Base-by-base conservation (phyloP, 305 asterid genomes). In the Fraxinus baroniana region DNA sequence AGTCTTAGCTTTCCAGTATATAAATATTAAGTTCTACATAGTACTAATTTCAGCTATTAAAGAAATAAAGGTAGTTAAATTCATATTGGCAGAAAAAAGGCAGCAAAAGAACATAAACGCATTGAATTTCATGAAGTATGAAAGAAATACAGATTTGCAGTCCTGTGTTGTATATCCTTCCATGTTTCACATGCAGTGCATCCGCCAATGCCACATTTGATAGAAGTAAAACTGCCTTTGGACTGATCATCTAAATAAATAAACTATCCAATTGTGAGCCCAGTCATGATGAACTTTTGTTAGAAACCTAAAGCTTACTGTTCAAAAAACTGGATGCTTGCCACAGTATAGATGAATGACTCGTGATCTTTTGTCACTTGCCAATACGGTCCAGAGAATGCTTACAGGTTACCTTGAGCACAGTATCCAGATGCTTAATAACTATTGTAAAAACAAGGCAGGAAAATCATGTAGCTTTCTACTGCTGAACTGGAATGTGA, bases 11-110 rank as follows among this genome's bases (percentile, higher is more conserved):
- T 44, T 79, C 32, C 36, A 79, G 75, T 49, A 55, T 22, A 78
- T 12, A 78, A 83, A 22, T 4, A 60, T 18, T 37, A 76, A 52
- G 39, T 33, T 79, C 86, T 87, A 83, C 55, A 33, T 0, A 5
- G 41, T 6, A 55, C 66, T 55, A 57, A 57, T 57, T 28, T 70
- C 75, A 28, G 37, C 22, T 30, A 70, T 5, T 30, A 39, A 28
- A 13, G 9, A 30, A 70, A 70, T 32, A 72, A 72, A 33, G 76
- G 5, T 33, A 72, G 26, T 33, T 66, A 17, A 33, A 72, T 33
- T 7, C 46, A 32, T n/a, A 72, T 18, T 72, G 3, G 26, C 22
- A 72, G 76, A 33, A 35, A 15, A 44, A 30, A 72, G 35, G 70
- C 80, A 81, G 73, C 55, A 37, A 66, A 8, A 70, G n/a, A 77